These are phyloP conservation scores for Lunularia cruciata DNA, from an alignment of 225 moss, liverwort and hornwort genomes.

Conservation along the genomic window DNA sequence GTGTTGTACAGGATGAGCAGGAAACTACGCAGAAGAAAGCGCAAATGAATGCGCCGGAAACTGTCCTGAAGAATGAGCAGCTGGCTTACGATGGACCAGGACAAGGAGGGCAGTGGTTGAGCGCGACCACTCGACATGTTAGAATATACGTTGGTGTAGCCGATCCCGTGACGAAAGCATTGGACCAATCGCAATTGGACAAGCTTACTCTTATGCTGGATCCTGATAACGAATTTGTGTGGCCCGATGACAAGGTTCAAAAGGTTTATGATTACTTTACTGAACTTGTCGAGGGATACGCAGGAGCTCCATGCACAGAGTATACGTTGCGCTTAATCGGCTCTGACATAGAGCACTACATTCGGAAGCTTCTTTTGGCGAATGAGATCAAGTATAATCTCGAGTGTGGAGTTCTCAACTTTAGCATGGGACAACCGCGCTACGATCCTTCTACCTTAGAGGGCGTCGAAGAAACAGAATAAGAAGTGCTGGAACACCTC, in stretches of 20 bases:
- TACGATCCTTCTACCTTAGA: slow-evolving; percentile 63
- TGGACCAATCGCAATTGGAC: slow-evolving; percentile 93
- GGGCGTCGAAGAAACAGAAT: slow-evolving; percentile 46
- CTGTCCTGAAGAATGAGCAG: slow-evolving; percentile 44
- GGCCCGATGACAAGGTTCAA: slow-evolving; percentile 75
- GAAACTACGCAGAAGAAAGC: too few species aligned
- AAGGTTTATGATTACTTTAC: slow-evolving; percentile 68
- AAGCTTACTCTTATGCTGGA: slow-evolving; percentile 96
- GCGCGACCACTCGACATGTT: slow-evolving; percentile 88
- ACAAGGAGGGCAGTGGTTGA: slow-evolving; percentile 88
- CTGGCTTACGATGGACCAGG: slow-evolving; percentile 58
- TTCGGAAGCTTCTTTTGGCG: slow-evolving; percentile 81
- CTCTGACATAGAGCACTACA: slow-evolving; percentile 91
- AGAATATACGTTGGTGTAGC: slow-evolving; percentile 75
- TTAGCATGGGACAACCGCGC: slow-evolving; percentile 95
- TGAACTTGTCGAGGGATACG: slow-evolving; percentile 78
- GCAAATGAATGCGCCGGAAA: too few species aligned
- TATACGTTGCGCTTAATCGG: slow-evolving; percentile 89
- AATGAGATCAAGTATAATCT: slow-evolving; percentile 96
- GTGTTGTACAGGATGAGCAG: too few species aligned
- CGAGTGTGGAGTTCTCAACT: slow-evolving; percentile 87
- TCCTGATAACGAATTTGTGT: slow-evolving; percentile 85
- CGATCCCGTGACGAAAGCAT: slow-evolving; percentile 57
- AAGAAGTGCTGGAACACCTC: neutral
- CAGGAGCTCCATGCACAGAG: slow-evolving; percentile 82